phyloP scores from a whole-genome alignment of 2,329 filamentous ascomycete species.

The Anthostomella pinea region DNA sequence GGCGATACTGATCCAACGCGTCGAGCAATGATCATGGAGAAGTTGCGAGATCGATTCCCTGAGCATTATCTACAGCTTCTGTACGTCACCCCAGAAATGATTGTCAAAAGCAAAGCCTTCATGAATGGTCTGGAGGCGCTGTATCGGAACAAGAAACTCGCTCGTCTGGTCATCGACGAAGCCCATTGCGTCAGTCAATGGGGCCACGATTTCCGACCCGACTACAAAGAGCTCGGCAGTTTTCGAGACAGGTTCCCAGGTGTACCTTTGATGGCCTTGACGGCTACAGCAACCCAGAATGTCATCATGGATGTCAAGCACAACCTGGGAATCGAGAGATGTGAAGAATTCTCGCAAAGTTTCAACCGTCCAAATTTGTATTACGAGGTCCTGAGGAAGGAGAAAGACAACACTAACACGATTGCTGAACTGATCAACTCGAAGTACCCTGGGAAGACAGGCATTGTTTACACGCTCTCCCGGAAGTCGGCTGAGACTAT shows the following conservation, averaged over 20 bases:
- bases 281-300: slow-evolving; percentile 89
- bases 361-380: slow-evolving; percentile 96
- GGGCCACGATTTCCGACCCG: slow-evolving; percentile 96
- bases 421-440: slow-evolving; percentile 67
- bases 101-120: slow-evolving; percentile 75
- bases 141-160: slow-evolving; percentile 69
- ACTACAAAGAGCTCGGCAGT: slow-evolving; percentile 84
- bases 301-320: slow-evolving; percentile 90
- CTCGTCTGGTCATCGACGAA: slow-evolving; percentile 93
- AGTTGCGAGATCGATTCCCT: slow-evolving; percentile 60
- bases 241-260: slow-evolving; percentile 69
- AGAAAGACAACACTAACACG: slow-evolving; percentile 50
- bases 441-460: slow-evolving; percentile 69
- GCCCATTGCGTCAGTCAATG: slow-evolving; percentile 99
- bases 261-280: slow-evolving; percentile 91
- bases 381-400: slow-evolving; percentile 79
- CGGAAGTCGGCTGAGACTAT: slow-evolving; percentile 79
- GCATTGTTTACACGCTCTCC: slow-evolving; percentile 92
- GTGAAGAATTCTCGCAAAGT: slow-evolving; percentile 81
- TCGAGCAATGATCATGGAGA: slow-evolving; percentile 63
- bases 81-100: slow-evolving; percentile 96
- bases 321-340: slow-evolving; percentile 79
- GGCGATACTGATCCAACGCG: slow-evolving; percentile 65
- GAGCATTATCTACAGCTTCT: slow-evolving; percentile 81
- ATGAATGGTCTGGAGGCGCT: slow-evolving; percentile 63